A percentile compares a stretch with the other conserved stretches of the same genome.
Conservation (phyloP, 176 grass and related monocot species). For the Carex myosuroides region DNA sequence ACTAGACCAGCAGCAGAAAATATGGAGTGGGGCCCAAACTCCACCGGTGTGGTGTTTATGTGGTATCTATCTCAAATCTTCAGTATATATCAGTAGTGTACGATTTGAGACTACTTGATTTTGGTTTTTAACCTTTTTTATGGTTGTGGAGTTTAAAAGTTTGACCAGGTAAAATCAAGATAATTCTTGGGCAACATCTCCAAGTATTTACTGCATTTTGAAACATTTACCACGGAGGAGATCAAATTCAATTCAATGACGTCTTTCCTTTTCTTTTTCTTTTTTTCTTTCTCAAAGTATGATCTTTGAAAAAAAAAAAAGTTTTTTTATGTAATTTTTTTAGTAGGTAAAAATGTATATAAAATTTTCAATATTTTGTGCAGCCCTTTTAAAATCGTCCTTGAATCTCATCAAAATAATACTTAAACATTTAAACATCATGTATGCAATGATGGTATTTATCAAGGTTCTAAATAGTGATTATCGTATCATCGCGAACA, state of each 20-base stretch:
- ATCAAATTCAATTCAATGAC: too few relatives aligned
- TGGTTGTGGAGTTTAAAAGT: not conserved
- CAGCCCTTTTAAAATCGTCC: too few relatives aligned
- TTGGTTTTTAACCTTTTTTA: not conserved
- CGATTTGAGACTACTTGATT: not conserved
- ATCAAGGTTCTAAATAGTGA: too few relatives aligned
- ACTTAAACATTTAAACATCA: too few relatives aligned
- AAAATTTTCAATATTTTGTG: too few relatives aligned
- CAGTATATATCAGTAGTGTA: not conserved
- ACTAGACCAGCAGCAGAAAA: not conserved
- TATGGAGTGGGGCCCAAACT: not conserved
- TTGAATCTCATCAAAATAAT: too few relatives aligned
- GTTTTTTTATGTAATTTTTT: too few relatives aligned
- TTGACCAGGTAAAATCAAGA: not conserved
- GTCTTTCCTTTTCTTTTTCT: too few relatives aligned
- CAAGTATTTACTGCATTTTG: not conserved
- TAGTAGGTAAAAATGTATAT: too few relatives aligned
- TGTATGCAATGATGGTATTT: too few relatives aligned
- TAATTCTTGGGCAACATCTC: not conserved
- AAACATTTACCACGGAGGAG: too few relatives aligned
- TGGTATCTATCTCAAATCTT: slow-evolving; percentile 9
- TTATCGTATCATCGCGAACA: too few relatives aligned
- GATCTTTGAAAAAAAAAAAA: not conserved
- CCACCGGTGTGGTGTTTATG: not conserved
- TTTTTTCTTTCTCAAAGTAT: not conserved